Evolutionary conservation across 2,329 filamentous ascomycete genomes (phyloP).

Genomic region (Verticillium klebahnii): DNA sequence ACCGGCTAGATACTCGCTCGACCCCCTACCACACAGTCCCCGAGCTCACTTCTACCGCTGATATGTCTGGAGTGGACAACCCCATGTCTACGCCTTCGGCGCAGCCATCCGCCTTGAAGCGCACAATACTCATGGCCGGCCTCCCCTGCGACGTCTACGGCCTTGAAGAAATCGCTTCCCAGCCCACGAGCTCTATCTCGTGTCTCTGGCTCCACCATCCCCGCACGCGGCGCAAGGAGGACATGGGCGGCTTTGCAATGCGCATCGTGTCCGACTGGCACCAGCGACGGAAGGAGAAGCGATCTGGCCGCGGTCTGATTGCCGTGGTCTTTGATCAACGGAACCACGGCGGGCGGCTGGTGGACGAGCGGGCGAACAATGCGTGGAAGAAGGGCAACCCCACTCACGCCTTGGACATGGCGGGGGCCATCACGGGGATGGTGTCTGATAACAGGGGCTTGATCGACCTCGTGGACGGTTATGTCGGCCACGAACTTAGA

Average conservation of each 20-base stretch:
- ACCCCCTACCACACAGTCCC: background rate
- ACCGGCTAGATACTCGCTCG: no score
- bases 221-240: slow-evolving; percentile 62
- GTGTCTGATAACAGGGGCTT: slow-evolving; percentile 70
- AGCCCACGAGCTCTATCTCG: slow-evolving; percentile 51
- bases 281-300: slow-evolving; percentile 19
- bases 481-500: slow-evolving; percentile 55
- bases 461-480: slow-evolving; percentile 73
- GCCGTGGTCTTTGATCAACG: slow-evolving; percentile 87
- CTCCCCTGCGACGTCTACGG: slow-evolving; percentile 78
- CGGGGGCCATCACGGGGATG: slow-evolving; percentile 68
- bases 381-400: slow-evolving; percentile 76
- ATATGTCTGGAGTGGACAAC: slow-evolving; percentile 19
- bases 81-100: slow-evolving; percentile 25
- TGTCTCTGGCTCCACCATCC: slow-evolving; percentile 92
- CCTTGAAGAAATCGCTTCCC: slow-evolving; percentile 60
- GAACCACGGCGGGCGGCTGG: slow-evolving; percentile 76
- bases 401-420: slow-evolving; percentile 89
- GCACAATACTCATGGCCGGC: slow-evolving; percentile 69
- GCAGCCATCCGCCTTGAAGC: slow-evolving; percentile 53
- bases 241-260: slow-evolving; percentile 73
- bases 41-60: background rate
- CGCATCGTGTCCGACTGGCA: slow-evolving; percentile 64
- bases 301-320: slow-evolving; percentile 56
- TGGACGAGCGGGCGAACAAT: slow-evolving; percentile 65